Evolutionary conservation across 495 filamentous ascomycete genomes (phyloP).

Genomic region (Trichoderma reesei): DNA sequence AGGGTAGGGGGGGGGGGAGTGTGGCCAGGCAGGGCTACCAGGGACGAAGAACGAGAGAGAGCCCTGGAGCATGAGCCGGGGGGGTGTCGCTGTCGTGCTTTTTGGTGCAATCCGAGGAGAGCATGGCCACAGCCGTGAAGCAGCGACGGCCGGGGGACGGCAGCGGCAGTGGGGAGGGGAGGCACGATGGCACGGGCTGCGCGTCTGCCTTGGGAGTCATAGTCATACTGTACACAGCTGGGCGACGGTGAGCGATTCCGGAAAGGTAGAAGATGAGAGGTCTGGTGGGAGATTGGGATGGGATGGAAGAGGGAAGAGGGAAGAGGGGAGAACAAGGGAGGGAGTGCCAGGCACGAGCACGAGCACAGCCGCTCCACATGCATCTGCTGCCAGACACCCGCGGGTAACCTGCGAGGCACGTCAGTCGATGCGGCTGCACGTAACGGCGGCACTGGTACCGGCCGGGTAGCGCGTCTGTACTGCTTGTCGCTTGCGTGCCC

Average conservation of each 20-base stretch:
- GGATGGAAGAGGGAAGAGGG: too few species aligned
- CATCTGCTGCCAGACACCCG: neutral
- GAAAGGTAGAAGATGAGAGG: neutral
- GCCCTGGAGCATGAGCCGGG: neutral
- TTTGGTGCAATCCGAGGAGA: neutral
- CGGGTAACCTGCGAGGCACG: neutral
- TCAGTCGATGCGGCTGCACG: too few species aligned
- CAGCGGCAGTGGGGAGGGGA: neutral
- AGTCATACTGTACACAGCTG: neutral
- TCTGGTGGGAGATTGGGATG: neutral
- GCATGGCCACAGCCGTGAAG: neutral
- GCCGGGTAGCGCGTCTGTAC: too few species aligned
- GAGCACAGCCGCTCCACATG: too few species aligned
- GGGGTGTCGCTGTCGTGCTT: neutral
- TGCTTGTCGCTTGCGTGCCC: too few species aligned
- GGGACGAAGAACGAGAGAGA: neutral
- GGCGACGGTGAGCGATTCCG: neutral
- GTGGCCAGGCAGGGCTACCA: neutral
- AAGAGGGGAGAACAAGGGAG: too few species aligned
- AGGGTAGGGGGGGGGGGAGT: neutral
- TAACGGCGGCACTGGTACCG: too few species aligned
- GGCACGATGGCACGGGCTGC: neutral
- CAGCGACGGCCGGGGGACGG: neutral
- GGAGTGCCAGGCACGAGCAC: too few species aligned
- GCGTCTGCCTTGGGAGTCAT: neutral